phyloP scores from a whole-genome alignment of 2,329 filamentous ascomycete genomes.

The Metarhizium sp. region DNA sequence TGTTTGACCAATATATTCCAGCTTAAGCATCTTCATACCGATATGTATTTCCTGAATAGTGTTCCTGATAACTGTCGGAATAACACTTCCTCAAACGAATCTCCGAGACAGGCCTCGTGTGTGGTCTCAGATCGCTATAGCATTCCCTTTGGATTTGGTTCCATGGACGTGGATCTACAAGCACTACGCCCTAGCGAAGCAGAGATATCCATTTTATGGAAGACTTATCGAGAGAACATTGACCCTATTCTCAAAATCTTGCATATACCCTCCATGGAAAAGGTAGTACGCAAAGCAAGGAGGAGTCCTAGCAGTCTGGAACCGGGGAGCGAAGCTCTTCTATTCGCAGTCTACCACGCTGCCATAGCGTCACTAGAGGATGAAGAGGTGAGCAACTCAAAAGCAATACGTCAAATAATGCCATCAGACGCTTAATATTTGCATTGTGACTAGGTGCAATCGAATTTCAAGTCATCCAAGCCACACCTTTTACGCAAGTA shows the following conservation, averaged over 20 bases:
- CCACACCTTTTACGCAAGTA: slow-evolving; percentile 34
- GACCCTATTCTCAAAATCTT: slow-evolving; percentile 30
- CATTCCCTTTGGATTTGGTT: too few relatives aligned
- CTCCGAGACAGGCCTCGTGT: too few relatives aligned
- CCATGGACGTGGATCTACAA: too few relatives aligned
- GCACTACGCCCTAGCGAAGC: too few relatives aligned
- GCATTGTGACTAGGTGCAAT: slow-evolving; percentile 27
- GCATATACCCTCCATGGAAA: slow-evolving; percentile 34
- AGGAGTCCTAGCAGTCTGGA: slow-evolving; percentile 16
- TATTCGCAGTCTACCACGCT: slow-evolving; percentile 50
- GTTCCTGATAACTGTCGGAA: too few relatives aligned
- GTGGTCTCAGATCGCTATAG: too few relatives aligned
- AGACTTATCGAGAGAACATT: too few relatives aligned
- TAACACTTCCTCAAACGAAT: too few relatives aligned
- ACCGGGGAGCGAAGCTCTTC: slow-evolving; percentile 38
- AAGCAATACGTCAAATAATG: neutral
- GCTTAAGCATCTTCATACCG: neutral
- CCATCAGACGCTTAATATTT: neutral
- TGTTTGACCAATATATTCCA: neutral
- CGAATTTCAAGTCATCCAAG: slow-evolving; percentile 41
- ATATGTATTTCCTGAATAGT: slow-evolving; percentile 17
- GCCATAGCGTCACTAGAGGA: slow-evolving; percentile 47
- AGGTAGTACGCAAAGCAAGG: neutral
- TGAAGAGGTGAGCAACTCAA: slow-evolving; percentile 34
- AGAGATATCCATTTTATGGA: too few relatives aligned